Evolutionary conservation across 2,329 filamentous ascomycete genomes (phyloP).

Genomic region (Penicillium sclerotigenum): DNA sequence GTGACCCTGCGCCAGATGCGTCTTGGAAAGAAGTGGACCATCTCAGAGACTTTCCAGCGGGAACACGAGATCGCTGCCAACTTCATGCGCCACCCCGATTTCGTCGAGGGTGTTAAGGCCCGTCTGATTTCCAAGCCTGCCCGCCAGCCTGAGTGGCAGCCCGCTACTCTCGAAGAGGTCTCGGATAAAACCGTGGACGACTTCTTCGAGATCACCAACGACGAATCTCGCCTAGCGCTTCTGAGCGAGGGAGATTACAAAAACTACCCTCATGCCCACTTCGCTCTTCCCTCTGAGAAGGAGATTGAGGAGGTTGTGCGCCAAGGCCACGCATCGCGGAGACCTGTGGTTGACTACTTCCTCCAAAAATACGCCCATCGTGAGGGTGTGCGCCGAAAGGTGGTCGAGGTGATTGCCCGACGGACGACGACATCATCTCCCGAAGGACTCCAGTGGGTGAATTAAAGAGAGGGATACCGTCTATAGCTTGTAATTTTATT

Average conservation of each 20-base stretch:
- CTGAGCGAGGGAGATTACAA: conserved; percentile 61
- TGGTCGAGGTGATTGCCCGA: conserved; percentile 64
- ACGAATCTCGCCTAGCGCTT: conserved; percentile 54
- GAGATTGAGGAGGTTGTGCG: conserved; percentile 48
- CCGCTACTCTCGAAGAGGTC: conserved; percentile 68
- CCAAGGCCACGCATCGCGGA: conserved; percentile 46
- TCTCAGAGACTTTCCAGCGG: conserved; percentile 76
- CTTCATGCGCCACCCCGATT: conserved; percentile 92
- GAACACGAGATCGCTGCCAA: conserved; percentile 79
- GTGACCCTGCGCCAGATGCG: conserved; percentile 83
- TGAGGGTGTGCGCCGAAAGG: conserved; percentile 66
- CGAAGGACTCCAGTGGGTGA: conserved; percentile 38
- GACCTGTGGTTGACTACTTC: conserved; percentile 63
- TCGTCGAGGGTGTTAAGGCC: conserved; percentile 84
- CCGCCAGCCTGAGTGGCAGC: conserved; percentile 70
- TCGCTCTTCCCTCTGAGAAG: conserved; percentile 71
- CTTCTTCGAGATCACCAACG: conserved; percentile 63
- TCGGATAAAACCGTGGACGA: conserved; percentile 55
- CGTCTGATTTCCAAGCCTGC: conserved; percentile 69
- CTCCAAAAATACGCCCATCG: conserved; percentile 59
- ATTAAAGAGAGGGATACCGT: conserved; percentile 14
- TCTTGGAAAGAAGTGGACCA: conserved; percentile 70
- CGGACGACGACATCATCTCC: conserved; percentile 52
- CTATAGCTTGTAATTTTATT: conserved; percentile 22
- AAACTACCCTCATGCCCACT: conserved; percentile 67